A percentile compares a stretch with the other conserved stretches of the same genome.
phyloP scores from a whole-genome alignment of 1,284 basidiomycete genomes.

The Puccinia triticina region DNA sequence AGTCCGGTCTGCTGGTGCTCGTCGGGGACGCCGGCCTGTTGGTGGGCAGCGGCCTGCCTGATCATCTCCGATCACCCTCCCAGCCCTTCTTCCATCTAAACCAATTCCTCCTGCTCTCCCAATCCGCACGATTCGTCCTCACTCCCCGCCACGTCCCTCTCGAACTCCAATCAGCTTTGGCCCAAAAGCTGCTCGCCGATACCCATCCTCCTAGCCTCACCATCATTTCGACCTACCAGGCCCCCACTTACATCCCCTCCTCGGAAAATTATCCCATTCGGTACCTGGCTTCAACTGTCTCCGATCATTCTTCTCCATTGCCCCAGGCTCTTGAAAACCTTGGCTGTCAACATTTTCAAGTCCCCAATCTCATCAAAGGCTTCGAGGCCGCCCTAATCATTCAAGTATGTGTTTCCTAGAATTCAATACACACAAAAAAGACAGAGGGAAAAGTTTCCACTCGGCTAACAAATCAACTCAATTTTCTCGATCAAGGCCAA shows the following conservation, averaged over 20 bases:
- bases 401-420: slow-evolving; percentile 18
- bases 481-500: background rate
- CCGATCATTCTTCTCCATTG: background rate
- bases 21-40: slow-evolving; percentile 23
- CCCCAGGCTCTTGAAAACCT: background rate
- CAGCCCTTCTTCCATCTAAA: background rate
- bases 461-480: background rate
- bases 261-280: slow-evolving; percentile 13
- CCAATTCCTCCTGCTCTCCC: background rate
- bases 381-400: slow-evolving; percentile 35
- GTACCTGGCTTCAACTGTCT: background rate
- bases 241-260: slow-evolving; percentile 20
- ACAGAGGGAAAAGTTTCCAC: background rate
- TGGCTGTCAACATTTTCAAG: slow-evolving; percentile 20
- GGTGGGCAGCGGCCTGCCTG: slow-evolving; percentile 9
- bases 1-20: background rate
- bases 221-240: slow-evolving; percentile 9
- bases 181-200: slow-evolving; percentile 2
- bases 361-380: slow-evolving; percentile 34
- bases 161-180: slow-evolving; percentile 8
- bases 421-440: background rate
- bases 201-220: background rate
- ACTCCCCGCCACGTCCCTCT: slow-evolving; percentile 16
- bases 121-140: background rate
- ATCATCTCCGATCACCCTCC: background rate